These are phyloP conservation scores for Epichloe hybrida DNA, from an alignment of 2,329 filamentous ascomycete species.

Conservation along the genomic window DNA sequence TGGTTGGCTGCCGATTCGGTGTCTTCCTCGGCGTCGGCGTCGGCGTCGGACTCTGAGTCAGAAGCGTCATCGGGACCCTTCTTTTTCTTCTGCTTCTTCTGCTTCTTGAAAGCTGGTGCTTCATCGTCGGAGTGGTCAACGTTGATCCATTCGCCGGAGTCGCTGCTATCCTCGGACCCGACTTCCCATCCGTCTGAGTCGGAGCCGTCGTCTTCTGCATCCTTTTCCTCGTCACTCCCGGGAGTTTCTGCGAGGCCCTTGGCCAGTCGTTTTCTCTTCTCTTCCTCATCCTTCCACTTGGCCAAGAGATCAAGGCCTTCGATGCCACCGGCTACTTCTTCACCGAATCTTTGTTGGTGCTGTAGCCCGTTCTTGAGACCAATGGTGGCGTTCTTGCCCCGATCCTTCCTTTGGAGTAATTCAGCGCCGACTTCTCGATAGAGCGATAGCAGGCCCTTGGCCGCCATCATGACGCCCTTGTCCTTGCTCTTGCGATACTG, in stretches of 20 bases:
- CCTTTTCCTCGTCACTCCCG: slow-evolving; percentile 45
- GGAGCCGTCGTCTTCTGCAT: slow-evolving; percentile 43
- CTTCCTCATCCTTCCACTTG: slow-evolving; percentile 87
- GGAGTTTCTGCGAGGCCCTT: slow-evolving; percentile 51
- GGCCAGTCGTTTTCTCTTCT: slow-evolving; percentile 56
- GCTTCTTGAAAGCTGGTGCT: slow-evolving; percentile 41
- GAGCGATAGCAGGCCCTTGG: slow-evolving; percentile 76
- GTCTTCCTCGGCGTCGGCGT: slow-evolving; percentile 23
- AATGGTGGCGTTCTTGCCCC: slow-evolving; percentile 84
- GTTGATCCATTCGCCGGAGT: slow-evolving; percentile 86
- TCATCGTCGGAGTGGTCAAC: slow-evolving; percentile 77
- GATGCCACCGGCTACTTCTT: slow-evolving; percentile 67
- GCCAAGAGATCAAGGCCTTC: slow-evolving; percentile 86
- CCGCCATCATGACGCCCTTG: slow-evolving; percentile 98
- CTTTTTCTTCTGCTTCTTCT: slow-evolving; percentile 19
- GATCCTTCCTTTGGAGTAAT: slow-evolving; percentile 75
- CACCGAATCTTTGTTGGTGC: slow-evolving; percentile 68
- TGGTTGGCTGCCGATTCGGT: slow-evolving; percentile 29
- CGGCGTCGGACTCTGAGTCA: slow-evolving; percentile 5
- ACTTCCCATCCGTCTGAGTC: slow-evolving; percentile 48
- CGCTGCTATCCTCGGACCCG: slow-evolving; percentile 44
- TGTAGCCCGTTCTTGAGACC: slow-evolving; percentile 62
- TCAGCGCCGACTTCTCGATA: slow-evolving; percentile 87
- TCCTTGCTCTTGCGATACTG: slow-evolving; percentile 96
- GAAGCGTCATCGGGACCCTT: neutral